phyloP scores from a whole-genome alignment of 1,284 basidiomycete species.

The Austropuccinia psidii region DNA sequence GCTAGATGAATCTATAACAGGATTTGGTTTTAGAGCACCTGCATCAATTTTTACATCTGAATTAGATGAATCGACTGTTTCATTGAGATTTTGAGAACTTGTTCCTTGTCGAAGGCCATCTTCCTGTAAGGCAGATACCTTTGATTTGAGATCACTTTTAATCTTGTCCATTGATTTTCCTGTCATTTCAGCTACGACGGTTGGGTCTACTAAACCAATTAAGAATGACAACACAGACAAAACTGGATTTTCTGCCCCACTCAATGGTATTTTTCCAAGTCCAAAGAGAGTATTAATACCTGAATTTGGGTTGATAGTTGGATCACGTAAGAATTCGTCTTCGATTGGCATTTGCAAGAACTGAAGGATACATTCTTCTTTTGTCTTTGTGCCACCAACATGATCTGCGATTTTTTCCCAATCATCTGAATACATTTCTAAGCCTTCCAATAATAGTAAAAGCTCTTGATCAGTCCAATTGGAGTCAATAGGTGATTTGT shows the following conservation, averaged over 20 bases:
- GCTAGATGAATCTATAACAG: constrained; percentile 40
- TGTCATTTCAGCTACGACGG: constrained; percentile 85
- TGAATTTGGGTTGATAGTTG: constrained; percentile 58
- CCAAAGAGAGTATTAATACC: too few relatives aligned
- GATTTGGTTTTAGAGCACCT: constrained; percentile 43
- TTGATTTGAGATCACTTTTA: constrained; percentile 58
- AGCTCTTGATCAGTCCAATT: constrained; percentile 91
- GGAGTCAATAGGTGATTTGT: constrained; percentile 53
- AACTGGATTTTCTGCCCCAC: constrained; percentile 91
- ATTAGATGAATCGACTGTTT: constrained; percentile 3
- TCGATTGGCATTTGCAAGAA: constrained; percentile 97
- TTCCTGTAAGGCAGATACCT: constrained; percentile 9
- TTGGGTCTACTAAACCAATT: constrained; percentile 81
- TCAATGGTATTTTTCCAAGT: constrained; percentile 66
- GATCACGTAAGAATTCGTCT: constrained; percentile 62
- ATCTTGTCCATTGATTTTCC: constrained; percentile 70
- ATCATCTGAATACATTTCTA: constrained; percentile 98
- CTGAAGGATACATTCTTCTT: constrained; percentile 90
- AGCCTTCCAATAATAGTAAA: constrained; percentile 77
- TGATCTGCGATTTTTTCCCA: constrained; percentile 88
- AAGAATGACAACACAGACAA: constrained; percentile 98
- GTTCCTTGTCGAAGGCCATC: constrained; percentile 1
- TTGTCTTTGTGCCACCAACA: constrained; percentile 70
- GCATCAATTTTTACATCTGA: constrained; percentile 40
- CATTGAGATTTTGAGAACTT: constrained; percentile 32